Evolutionary conservation across 2,329 filamentous ascomycete genomes (phyloP).

Genomic region (Calonectria multiphialidica): DNA sequence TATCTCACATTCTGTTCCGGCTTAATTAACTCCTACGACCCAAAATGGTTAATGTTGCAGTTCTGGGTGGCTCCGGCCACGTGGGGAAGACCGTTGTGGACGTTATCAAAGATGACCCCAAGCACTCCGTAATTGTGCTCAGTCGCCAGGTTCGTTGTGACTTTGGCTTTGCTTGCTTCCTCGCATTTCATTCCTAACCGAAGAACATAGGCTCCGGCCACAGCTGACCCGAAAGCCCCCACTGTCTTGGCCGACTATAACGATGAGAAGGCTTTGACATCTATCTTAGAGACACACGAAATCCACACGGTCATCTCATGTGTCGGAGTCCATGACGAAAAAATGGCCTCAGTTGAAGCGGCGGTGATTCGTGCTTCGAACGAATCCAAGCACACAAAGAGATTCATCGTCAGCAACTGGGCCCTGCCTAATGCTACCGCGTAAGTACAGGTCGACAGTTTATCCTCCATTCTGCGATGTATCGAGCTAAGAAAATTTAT

Average conservation of each 20-base stretch:
- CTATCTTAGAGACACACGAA: background rate
- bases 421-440: slow-evolving; percentile 8
- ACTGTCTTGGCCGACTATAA: background rate
- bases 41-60: slow-evolving; percentile 24
- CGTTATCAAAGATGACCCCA: slow-evolving; percentile 14
- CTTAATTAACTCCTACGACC: background rate
- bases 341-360: slow-evolving; percentile 1
- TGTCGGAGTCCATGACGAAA: slow-evolving; percentile 14
- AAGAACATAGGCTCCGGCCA: background rate
- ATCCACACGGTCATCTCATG: slow-evolving; percentile 12
- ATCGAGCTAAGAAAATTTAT: background rate
- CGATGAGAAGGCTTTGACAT: background rate
- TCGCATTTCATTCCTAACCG: background rate
- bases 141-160: slow-evolving; percentile 8
- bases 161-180: background rate
- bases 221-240: background rate
- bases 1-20: background rate
- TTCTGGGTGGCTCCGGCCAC: slow-evolving; percentile 27
- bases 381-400: slow-evolving; percentile 10
- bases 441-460: background rate
- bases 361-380: slow-evolving; percentile 16
- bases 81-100: slow-evolving; percentile 26
- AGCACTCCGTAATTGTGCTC: slow-evolving; percentile 20
- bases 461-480: no score
- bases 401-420: slow-evolving; percentile 26